Base-by-base conservation (phyloP, 441 rosid genomes). In the Breynia disticha region DNA sequence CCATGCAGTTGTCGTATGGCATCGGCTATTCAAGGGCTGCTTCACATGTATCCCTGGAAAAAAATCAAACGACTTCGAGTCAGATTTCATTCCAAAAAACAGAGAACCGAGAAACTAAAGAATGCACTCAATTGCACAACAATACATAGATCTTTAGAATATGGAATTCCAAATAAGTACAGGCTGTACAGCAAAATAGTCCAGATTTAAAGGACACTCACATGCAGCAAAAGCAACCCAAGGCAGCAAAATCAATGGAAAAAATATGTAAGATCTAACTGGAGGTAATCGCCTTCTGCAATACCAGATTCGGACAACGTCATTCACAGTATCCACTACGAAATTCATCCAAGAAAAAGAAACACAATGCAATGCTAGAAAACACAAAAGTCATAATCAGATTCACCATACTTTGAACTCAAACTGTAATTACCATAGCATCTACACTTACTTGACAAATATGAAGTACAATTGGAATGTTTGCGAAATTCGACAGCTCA, bases 221-320 rank as follows among this genome's bases (percentile, higher is more conserved):
- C 97, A 16, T 61, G 80, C 75, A 56, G 94, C 81, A 19, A 71
- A 77, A 59, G 78, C 63, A 69, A 85, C 55, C 97, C 96, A 90
- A 57, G 95, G 95, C 60, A 80, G 61, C 66, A 83, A 69, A 66
- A 80, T 59, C 60, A 83, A 60, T 1, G 95, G 90, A 52, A 90
- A 96, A 48, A 81, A 77, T 41, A 83, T 59, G 66, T 84, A 82
- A 7, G 95, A 78, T 60, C 78, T 83, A 57, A 87, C 47, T 1
- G 86, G 95, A 45, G 97, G 95, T 69, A 90, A 67, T 60, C 77
- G 79, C 72, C 80, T 81, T 95, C 97, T 90, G 81, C 62, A 74
- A 64, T 51, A 64, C 73, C 70, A 60, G 42, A 32, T 66, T 44
- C 60, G 59, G 51, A 59, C 41, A 55, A 44, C 52, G 47, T 45